Evolutionary conservation across 2,329 filamentous ascomycete genomes (phyloP), one percentile per base, ranked within the genome.

Genomic region (Zymoseptoria crescenta): DNA sequence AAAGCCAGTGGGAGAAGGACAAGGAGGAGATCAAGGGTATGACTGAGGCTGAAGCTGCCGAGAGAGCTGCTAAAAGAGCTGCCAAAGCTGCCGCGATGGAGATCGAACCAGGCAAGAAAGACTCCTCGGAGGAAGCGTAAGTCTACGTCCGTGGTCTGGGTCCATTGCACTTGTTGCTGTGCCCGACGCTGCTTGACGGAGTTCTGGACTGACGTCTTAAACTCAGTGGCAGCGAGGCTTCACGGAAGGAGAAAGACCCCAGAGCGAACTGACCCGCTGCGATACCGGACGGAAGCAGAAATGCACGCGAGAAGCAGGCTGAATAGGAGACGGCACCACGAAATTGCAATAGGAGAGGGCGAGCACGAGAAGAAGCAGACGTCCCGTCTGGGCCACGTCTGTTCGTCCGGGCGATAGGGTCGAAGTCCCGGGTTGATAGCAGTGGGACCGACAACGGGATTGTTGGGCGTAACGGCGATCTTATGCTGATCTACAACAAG

Each of bases 1-100:
- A 83, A 62, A 80, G 79, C 50, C 88, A 96, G 72, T 96, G 92
- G 91, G 89, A 95, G 71, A 87, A 92, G 74, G 93, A 96, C 72
- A 95, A 94, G 77, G 81, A 85, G 4, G 84, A 87, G 48, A 87
- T 96, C 67, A 83, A 88, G 65, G 83, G 89, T 62, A 77, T 89
- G 56, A 83, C 83, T 7, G 77, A 83, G 62, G 78, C 83, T 61
- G 83, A 74, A 49, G 76, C 76, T 57, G 73, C 74, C 48, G 74
- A 69, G 49, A 73, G 74, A 54, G 69, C 69, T 19, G 71, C 67
- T 56, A 71, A 73, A 56, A 70, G 71, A 60, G 66, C 69, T 53
- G 35, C 35, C 35, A 45, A 6, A 45, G 6, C n/a, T 13, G 35
- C 35, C 35, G 35, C 35, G 35, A 13, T 13, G 35, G n/a, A 45